These are phyloP conservation scores for Reutealis trisperma DNA, from an alignment of 345 rosid genomes.

Conservation along the genomic window DNA sequence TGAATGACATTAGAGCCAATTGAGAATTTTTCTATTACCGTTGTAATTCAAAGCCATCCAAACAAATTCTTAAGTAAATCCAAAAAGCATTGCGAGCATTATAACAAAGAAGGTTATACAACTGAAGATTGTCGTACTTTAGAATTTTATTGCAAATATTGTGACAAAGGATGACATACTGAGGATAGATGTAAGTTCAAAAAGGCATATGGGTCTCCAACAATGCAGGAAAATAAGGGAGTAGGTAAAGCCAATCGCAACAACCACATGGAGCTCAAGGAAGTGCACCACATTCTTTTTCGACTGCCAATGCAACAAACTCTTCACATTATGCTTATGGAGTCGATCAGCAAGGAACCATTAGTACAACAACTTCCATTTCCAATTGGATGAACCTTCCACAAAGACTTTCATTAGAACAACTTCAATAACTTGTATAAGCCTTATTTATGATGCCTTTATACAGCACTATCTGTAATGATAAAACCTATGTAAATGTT, in stretches of 20 bases:
- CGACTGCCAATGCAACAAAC: not conserved
- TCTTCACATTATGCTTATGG: not conserved
- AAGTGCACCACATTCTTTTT: not conserved
- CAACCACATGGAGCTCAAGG: not conserved
- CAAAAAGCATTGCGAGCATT: constrained; percentile 9
- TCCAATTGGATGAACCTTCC: too few species aligned
- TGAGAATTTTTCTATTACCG: not conserved
- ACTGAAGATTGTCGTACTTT: not conserved
- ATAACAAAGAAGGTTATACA: not conserved
- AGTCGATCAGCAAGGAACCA: not conserved
- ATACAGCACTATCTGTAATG: too few species aligned
- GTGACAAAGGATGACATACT: not conserved
- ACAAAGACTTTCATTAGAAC: not conserved
- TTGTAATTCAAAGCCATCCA: not conserved
- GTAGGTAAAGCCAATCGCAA: too few species aligned
- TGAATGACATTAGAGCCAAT: not conserved
- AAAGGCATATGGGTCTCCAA: not conserved
- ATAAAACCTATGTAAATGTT: not conserved
- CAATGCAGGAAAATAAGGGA: not conserved
- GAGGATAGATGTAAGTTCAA: not conserved
- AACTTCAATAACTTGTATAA: not conserved
- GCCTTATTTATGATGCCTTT: not conserved
- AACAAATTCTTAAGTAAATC: not conserved
- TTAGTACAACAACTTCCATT: not conserved
- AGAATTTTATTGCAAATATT: too few species aligned